Percentiles rank a stretch among this genome's conserved stretches.
phyloP scores from a whole-genome alignment of 495 filamentous ascomycete species.

The Arthonia radiata region DNA sequence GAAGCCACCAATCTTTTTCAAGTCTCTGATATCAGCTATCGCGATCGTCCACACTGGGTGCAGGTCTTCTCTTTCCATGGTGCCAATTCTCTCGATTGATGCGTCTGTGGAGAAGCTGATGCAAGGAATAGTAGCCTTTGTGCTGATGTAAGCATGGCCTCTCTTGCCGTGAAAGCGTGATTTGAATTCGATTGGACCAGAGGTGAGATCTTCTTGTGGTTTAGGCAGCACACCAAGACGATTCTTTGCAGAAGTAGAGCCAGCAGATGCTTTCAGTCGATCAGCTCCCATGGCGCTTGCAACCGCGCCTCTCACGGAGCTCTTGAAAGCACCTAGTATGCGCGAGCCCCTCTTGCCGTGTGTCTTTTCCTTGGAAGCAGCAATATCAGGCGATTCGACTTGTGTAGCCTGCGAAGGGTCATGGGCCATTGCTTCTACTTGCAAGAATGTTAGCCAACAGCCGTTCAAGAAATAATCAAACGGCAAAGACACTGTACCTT shows the following conservation, averaged over 20 bases:
- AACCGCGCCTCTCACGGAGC: slow-evolving; percentile 39
- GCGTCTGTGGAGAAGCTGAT: slow-evolving; percentile 29
- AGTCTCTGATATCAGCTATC: slow-evolving; percentile 33
- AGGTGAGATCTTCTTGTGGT: slow-evolving; percentile 13
- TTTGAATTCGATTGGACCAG: slow-evolving; percentile 55
- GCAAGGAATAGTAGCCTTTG: slow-evolving; percentile 29
- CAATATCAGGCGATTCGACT: not conserved
- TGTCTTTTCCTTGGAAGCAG: slow-evolving; percentile 5
- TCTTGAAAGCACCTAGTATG: slow-evolving; percentile 42
- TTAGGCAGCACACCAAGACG: slow-evolving; percentile 43
- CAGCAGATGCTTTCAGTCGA: slow-evolving; percentile 35
- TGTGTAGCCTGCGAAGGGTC: too few species aligned
- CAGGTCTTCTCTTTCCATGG: slow-evolving; percentile 24
- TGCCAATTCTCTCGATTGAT: slow-evolving; percentile 20
- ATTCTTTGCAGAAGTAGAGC: slow-evolving; percentile 40
- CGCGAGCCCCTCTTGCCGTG: slow-evolving; percentile 22
- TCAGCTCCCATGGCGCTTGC: slow-evolving; percentile 46
- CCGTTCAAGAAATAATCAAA: too few species aligned
- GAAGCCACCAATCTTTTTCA: slow-evolving; percentile 63
- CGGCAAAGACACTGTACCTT: too few species aligned
- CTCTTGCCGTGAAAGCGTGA: slow-evolving; percentile 43
- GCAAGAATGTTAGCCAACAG: too few species aligned
- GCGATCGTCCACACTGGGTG: slow-evolving; percentile 28
- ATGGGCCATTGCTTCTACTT: too few species aligned
- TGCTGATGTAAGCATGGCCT: slow-evolving; percentile 45